Evolutionary conservation across 2,329 filamentous ascomycete genomes (phyloP), one percentile per base, ranked within the genome.

Genomic region (Aspergillus hortae): DNA sequence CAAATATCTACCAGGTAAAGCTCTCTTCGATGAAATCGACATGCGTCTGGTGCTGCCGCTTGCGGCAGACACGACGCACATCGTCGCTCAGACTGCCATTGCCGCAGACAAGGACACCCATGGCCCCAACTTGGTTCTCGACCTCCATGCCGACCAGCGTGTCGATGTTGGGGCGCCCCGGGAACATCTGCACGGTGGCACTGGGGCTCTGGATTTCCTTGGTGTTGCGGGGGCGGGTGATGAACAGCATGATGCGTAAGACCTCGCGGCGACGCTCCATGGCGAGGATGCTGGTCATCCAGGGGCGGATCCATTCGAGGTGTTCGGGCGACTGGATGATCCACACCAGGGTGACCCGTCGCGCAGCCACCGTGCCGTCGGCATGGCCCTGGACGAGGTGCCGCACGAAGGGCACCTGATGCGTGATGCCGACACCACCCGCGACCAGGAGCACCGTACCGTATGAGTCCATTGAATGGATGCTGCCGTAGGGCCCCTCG

Each of bases 341-440:
- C 94, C 94, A 97, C 54, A 96, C 84, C 6, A 97, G 83, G 1
- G 87, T 89, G 44, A 97, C 75, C 38, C 87, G 85, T 47, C 91
- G 86, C 3, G 90, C 90, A 4, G 92, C 91, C 35, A 91, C 85
- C 1, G 85, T 91, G 53, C 84, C 83, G 1, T 83, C 77, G 49
- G 84, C 83, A 69, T 82, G 87, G 4, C 87, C 87, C 49, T 84
- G 75, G 53, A 92, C 80, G 4, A 92, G 77, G 47, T 94, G 87
- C 50, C 85, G 86, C 7, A 96, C 81, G 69, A 95, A 95, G 32
- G 91, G 89, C 27, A 97, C 83, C 68, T 95, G 91, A 70, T 97
- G 92, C 1, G 92, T 96, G 73, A 99, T 97, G 56, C 94, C 94
- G 4, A 94, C 91, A 52, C 92, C 90, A 51, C 91, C 92, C 11